phyloP scores from a whole-genome alignment of 148 eudicot genomes.

The Heliosperma pusillum region DNA sequence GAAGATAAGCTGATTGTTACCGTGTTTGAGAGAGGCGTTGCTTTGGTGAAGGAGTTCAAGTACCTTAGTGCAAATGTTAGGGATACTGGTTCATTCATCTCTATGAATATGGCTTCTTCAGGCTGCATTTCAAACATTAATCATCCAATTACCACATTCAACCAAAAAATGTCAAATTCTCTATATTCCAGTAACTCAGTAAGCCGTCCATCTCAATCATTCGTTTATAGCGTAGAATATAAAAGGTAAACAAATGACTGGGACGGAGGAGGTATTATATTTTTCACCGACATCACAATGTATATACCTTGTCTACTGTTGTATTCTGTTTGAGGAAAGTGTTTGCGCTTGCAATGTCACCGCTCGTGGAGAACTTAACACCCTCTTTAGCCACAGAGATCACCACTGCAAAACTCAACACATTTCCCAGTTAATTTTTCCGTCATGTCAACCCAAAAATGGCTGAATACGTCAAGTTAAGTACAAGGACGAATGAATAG shows the following conservation, averaged over 20 bases:
- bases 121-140: conserved; percentile 49
- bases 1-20: conserved; percentile 87
- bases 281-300: background rate
- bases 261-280: too few relatives aligned
- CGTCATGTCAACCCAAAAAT: background rate
- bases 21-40: conserved; percentile 68
- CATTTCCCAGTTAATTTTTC: background rate
- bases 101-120: conserved; percentile 76
- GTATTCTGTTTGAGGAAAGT: conserved; percentile 79
- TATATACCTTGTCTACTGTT: conserved; percentile 79
- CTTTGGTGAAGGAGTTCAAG: conserved; percentile 91
- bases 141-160: too few relatives aligned
- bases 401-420: conserved; percentile 63
- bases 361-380: conserved; percentile 77
- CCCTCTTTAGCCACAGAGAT: conserved; percentile 94
- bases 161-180: too few relatives aligned
- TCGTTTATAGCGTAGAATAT: too few relatives aligned
- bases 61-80: conserved; percentile 84
- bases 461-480: too few relatives aligned
- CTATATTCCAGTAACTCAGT: too few relatives aligned
- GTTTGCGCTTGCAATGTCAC: conserved; percentile 88
- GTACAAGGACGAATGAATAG: background rate
- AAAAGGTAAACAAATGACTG: too few relatives aligned
- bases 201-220: too few relatives aligned
- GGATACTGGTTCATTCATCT: conserved; percentile 87